phyloP scores from a whole-genome alignment of 495 filamentous ascomycete species.

The Aspergillus bridgeri region DNA sequence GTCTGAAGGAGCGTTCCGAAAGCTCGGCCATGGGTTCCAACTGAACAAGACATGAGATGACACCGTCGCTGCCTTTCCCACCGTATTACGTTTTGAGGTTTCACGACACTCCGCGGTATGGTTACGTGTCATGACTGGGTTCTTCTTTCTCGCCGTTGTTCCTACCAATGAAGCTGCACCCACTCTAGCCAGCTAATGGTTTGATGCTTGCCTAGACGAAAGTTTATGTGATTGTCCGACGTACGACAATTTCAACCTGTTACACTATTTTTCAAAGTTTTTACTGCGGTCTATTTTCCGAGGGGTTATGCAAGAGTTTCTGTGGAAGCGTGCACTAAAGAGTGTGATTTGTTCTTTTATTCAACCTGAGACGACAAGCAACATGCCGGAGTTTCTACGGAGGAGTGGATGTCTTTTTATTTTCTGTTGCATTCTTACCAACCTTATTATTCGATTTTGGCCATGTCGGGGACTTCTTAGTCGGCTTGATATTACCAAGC shows the following conservation, averaged over 20 bases:
- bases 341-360: neutral
- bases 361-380: neutral
- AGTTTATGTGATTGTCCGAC: conserved; percentile 4
- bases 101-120: neutral
- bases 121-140: conserved; percentile 4
- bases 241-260: neutral
- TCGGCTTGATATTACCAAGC: neutral
- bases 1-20: conserved; percentile 71
- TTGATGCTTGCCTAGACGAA: conserved; percentile 6
- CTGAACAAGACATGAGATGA: conserved; percentile 21
- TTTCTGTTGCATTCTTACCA: neutral
- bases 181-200: neutral
- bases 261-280: conserved; percentile 6
- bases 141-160: neutral
- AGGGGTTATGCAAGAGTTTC: neutral
- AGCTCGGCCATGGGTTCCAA: conserved; percentile 52
- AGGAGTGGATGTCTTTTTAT: neutral
- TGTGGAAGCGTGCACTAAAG: neutral
- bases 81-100: neutral
- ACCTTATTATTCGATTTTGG: neutral
- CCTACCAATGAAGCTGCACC: neutral
- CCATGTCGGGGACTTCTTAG: neutral
- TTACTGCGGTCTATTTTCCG: conserved; percentile 1
- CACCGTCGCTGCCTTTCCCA: neutral
- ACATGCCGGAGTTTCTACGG: neutral